phyloP scores from a whole-genome alignment of 176 grass and related monocot species.

The Cymbopogon citratus region DNA sequence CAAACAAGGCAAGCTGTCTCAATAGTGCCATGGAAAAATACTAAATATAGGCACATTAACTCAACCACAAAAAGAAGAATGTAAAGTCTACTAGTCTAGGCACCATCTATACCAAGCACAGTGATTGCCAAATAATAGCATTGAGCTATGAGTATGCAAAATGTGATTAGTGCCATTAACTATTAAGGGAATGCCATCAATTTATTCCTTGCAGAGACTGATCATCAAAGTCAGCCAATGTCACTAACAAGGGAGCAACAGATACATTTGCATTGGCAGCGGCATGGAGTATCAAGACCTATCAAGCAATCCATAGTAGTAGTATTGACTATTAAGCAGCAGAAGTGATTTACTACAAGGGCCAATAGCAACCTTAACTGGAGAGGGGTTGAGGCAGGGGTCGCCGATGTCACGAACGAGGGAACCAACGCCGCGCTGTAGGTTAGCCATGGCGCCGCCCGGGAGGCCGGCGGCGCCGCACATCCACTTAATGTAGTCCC shows the following conservation, averaged over 20 bases:
- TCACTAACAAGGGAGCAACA: not conserved
- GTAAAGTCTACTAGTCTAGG: not conserved
- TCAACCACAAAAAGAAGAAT: not conserved
- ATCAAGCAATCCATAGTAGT: not conserved
- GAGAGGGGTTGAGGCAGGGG: slow-evolving; percentile 75
- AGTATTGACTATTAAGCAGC: too few species aligned
- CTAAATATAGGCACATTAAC: not conserved
- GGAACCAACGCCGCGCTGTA: slow-evolving; percentile 69
- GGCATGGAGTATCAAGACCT: not conserved
- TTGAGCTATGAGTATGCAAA: not conserved
- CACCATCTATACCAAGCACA: not conserved
- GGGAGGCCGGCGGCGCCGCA: slow-evolving; percentile 45
- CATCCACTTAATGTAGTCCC: slow-evolving; percentile 86
- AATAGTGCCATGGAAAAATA: not conserved
- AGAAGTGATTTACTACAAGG: not conserved
- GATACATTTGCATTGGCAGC: not conserved
- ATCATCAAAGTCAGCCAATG: not conserved
- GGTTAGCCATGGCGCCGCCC: slow-evolving; percentile 56
- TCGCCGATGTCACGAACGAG: slow-evolving; percentile 80
- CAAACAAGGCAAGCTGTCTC: not conserved
- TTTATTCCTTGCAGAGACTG: not conserved
- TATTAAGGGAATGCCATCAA: not conserved
- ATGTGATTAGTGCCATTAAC: not conserved
- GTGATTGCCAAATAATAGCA: not conserved
- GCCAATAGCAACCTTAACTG: slow-evolving; percentile 47